A percentile compares a stretch with the other conserved stretches of the same genome.
Evolutionary conservation across 1,139 yeast species (phyloP).

Genomic region (Pichia kudriavzevii): DNA sequence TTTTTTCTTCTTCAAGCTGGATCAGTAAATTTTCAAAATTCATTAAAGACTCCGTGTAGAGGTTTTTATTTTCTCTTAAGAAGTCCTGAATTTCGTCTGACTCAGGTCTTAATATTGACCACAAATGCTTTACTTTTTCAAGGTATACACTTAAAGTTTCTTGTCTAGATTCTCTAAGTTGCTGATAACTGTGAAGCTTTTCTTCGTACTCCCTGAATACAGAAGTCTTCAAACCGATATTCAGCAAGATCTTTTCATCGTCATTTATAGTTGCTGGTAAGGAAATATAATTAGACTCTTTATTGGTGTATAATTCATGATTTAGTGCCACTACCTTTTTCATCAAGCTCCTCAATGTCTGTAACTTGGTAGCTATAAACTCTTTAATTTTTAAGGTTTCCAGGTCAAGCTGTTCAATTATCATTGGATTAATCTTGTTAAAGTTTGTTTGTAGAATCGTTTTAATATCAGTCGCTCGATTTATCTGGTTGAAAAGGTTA

Average conservation of each 20-base stretch:
- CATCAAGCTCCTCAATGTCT: slow-evolving; percentile 14
- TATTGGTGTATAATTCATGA: slow-evolving; percentile 9
- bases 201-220: slow-evolving; percentile 12
- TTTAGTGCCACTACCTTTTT: slow-evolving; percentile 5
- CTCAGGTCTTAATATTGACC: slow-evolving; percentile 25
- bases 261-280: slow-evolving; percentile 7
- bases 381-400: slow-evolving; percentile 16
- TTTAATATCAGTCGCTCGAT: slow-evolving; percentile 22
- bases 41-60: slow-evolving; percentile 18
- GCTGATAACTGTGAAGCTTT: slow-evolving; percentile 10
- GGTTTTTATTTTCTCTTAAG: slow-evolving; percentile 21
- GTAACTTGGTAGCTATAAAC: slow-evolving; percentile 11
- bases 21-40: slow-evolving; percentile 46
- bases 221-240: slow-evolving; percentile 17
- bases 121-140: slow-evolving; percentile 19
- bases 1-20: slow-evolving; percentile 52
- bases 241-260: slow-evolving; percentile 10
- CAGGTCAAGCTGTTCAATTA: slow-evolving; percentile 16
- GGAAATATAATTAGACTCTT: slow-evolving; percentile 12
- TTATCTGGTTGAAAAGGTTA: slow-evolving; percentile 11
- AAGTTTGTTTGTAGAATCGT: slow-evolving; percentile 22
- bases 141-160: slow-evolving; percentile 12
- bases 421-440: slow-evolving; percentile 20
- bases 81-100: slow-evolving; percentile 21
- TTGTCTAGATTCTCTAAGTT: slow-evolving; percentile 19